Conservation (phyloP, 1,284 basidiomycete genomes). For the Leccinum pachyderme region DNA sequence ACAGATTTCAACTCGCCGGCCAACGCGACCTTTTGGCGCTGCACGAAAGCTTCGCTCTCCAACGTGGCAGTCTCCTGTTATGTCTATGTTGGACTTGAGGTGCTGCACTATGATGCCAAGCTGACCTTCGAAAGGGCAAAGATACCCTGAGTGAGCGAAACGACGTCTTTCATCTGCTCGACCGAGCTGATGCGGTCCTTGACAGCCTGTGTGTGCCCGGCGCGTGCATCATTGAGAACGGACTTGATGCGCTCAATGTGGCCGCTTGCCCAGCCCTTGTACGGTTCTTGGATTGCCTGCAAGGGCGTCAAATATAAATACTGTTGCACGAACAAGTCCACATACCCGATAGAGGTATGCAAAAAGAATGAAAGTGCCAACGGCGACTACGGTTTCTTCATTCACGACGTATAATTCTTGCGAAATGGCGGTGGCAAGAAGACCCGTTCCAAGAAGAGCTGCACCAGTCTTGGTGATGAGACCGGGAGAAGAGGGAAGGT, state of each 20-base stretch:
- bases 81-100: neutral
- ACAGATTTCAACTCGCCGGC: slow-evolving; percentile 92
- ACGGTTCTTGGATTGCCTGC: slow-evolving; percentile 64
- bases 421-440: slow-evolving; percentile 91
- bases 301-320: slow-evolving; percentile 2
- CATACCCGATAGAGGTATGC: slow-evolving; percentile 80
- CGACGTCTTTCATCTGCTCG: slow-evolving; percentile 92
- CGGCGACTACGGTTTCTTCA: slow-evolving; percentile 85
- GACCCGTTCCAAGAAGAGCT: slow-evolving; percentile 87
- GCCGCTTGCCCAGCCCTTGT: slow-evolving; percentile 89
- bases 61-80: slow-evolving; percentile 86
- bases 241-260: slow-evolving; percentile 83
- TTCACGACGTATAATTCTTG: slow-evolving; percentile 98
- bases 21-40: slow-evolving; percentile 86
- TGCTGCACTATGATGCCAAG: neutral
- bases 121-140: slow-evolving; percentile 89
- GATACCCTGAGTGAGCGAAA: slow-evolving; percentile 84
- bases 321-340: slow-evolving; percentile 6
- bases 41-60: slow-evolving; percentile 89
- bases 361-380: slow-evolving; percentile 87
- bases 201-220: slow-evolving; percentile 92
- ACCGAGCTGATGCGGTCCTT: slow-evolving; percentile 91
- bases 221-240: slow-evolving; percentile 81
- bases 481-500: slow-evolving; percentile 85
- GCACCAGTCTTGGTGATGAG: slow-evolving; percentile 94